Base-by-base conservation (phyloP, 2,329 filamentous ascomycete genomes). In the Hymenoscyphus fraxineus region DNA sequence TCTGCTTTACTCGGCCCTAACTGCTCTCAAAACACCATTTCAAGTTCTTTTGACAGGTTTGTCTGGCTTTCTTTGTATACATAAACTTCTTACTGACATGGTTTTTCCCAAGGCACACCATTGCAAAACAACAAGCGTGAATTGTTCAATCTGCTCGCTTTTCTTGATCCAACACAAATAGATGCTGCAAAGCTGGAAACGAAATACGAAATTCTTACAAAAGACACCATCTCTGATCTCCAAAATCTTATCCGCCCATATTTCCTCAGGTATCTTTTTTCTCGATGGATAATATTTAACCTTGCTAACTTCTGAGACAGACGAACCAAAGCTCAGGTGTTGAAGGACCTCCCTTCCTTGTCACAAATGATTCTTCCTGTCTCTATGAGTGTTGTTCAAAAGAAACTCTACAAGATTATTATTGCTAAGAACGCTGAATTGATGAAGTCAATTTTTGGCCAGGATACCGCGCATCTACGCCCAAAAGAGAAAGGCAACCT, bases 41-140 rank as follows among this genome's bases (percentile, higher is more conserved):
- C 88, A 92, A 61, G 83, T 97, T 47, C 83, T 99, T 1, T 82
- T 99, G 40, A 98, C 94, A 0, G 77, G 93, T 73, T 38, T 60
- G 66, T 61, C 27, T 13, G 22, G 19, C 19, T 7, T 27, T 59
- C 12, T 16, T 6, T 9, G 16, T 44, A 12, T 39, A 44, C 15
- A 27, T 13, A 59, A 38, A n/a, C 6, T 32, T 16, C 59, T 59
- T 39, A 56, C 72, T 73, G 64, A 76, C 62, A 35, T 35, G 22
- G 32, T 39, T 19, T 63, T 27, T 54, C 47, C 10, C 16, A 35
- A 71, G 70, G 88, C 1, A 99, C 95, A 0, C 95, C 95, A 0
- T 79, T 99, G 13, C 95, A 99, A 72, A 99, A 99, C 77, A 98
- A 97, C 75, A 91, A 92, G 70, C 85, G 93, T 58, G 95, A 99